A percentile compares a stretch with the other conserved stretches of the same genome.
These are phyloP conservation scores for Leishmania turanica DNA, from an alignment of 208 protist species.

Conservation along the genomic window DNA sequence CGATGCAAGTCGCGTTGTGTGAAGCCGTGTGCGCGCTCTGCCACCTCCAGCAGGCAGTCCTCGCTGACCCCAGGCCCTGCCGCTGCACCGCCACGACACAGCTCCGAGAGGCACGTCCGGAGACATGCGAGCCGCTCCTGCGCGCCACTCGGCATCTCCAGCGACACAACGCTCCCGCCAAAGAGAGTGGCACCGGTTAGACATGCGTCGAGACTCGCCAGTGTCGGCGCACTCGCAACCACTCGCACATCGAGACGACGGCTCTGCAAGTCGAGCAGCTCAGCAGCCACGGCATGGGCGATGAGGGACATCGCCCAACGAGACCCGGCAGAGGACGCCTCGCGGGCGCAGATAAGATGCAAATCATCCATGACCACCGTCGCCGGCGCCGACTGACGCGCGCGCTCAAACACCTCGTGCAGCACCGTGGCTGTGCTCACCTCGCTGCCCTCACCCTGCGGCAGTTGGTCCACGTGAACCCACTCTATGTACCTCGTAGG, in stretches of 20 bases:
- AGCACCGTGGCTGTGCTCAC: conserved; percentile 90
- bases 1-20: conserved; percentile 60
- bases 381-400: conserved; percentile 85
- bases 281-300: conserved; percentile 36
- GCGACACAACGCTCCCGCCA: conserved; percentile 19
- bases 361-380: conserved; percentile 58
- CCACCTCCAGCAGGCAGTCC: conserved; percentile 30
- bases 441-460: conserved; percentile 40
- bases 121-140: conserved; percentile 36
- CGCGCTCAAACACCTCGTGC: conserved; percentile 90
- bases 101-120: conserved; percentile 19
- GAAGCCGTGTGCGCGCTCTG: conserved; percentile 53
- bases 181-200: conserved; percentile 27
- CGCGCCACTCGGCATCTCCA: conserved; percentile 23
- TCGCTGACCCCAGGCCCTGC: conserved; percentile 17
- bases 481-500: conserved; percentile 17
- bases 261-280: conserved; percentile 37
- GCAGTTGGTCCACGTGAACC: conserved; percentile 45
- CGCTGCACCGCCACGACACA: not conserved
- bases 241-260: conserved; percentile 34
- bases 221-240: conserved; percentile 35
- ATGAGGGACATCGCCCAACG: conserved; percentile 49
- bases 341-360: conserved; percentile 45
- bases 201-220: conserved; percentile 33
- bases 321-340: conserved; percentile 31